Conservation (phyloP, 2,329 filamentous ascomycete genomes). For the Alternaria alternata region DNA sequence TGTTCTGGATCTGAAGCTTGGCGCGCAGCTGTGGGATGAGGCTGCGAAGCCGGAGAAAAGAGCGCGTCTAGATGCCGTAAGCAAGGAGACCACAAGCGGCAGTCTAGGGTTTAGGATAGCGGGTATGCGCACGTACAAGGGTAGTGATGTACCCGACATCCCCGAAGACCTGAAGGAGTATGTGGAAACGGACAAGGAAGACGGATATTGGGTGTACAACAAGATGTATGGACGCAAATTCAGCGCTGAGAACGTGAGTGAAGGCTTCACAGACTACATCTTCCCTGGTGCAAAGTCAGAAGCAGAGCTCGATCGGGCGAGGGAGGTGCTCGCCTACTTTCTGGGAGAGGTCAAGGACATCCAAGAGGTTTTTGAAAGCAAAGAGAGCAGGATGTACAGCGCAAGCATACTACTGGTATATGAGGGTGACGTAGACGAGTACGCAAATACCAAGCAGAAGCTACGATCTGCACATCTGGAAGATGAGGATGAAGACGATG, state of each 20-base stretch:
- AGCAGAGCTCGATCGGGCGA: slow-evolving; percentile 47
- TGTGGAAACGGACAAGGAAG: slow-evolving; percentile 54
- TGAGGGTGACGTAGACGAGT: slow-evolving; percentile 67
- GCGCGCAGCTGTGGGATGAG: slow-evolving; percentile 85
- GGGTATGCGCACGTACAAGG: slow-evolving; percentile 68
- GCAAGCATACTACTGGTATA: slow-evolving; percentile 72
- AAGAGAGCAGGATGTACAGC: slow-evolving; percentile 74
- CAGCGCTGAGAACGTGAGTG: slow-evolving; percentile 60
- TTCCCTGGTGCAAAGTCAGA: slow-evolving; percentile 46
- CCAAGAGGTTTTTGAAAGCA: slow-evolving; percentile 64
- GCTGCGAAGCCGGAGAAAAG: slow-evolving; percentile 66
- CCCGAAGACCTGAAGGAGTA: slow-evolving; percentile 41
- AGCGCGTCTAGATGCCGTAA: slow-evolving; percentile 66
- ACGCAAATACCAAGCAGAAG: slow-evolving; percentile 55
- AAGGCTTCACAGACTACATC: slow-evolving; percentile 67
- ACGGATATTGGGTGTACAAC: slow-evolving; percentile 67
- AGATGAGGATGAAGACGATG: slow-evolving; percentile 57
- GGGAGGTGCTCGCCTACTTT: slow-evolving; percentile 57
- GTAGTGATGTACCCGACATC: slow-evolving; percentile 28
- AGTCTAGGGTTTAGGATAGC: slow-evolving; percentile 70
- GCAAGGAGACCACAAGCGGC: slow-evolving; percentile 66
- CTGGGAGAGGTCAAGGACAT: slow-evolving; percentile 62
- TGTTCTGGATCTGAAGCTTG: slow-evolving; percentile 92
- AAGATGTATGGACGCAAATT: slow-evolving; percentile 72
- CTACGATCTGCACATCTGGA: slow-evolving; percentile 33